Percentiles rank a stretch among this genome's conserved stretches.
These are phyloP conservation scores for Cercophora newfieldiana DNA, from an alignment of 495 filamentous ascomycete genomes.

Conservation along the genomic window DNA sequence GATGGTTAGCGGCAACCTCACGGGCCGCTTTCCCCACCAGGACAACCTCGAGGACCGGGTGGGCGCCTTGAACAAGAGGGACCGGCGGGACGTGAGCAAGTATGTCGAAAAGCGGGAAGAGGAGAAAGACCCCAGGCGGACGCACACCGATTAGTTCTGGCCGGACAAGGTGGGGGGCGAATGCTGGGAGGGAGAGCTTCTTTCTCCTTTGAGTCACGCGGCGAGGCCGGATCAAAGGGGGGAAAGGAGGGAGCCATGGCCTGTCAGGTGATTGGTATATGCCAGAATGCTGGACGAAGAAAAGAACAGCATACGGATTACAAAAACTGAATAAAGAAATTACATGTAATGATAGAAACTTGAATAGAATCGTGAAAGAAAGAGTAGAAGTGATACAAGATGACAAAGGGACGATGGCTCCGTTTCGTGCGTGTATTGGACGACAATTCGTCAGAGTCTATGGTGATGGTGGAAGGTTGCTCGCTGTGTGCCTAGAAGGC, in stretches of 20 bases:
- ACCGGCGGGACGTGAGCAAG: not conserved
- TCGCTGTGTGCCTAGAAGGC: not conserved
- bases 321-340: too few species aligned
- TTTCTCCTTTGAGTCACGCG: not conserved
- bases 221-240: too few species aligned
- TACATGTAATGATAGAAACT: too few species aligned
- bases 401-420: too few species aligned
- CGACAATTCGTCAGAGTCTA: not conserved
- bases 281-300: too few species aligned
- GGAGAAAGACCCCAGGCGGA: not conserved
- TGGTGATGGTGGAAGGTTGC: not conserved
- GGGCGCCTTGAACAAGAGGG: not conserved
- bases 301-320: too few species aligned
- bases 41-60: constrained; percentile 1
- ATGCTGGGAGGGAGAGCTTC: not conserved
- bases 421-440: too few species aligned
- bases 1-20: not conserved
- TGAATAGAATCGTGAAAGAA: too few species aligned
- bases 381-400: too few species aligned
- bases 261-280: too few species aligned
- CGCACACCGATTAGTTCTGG: not conserved
- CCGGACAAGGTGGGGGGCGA: not conserved
- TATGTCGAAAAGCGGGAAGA: not conserved
- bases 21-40: not conserved
- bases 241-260: too few species aligned